phyloP scores from a whole-genome alignment of 169 alveolate species.

The Eimeria sp. region DNA sequence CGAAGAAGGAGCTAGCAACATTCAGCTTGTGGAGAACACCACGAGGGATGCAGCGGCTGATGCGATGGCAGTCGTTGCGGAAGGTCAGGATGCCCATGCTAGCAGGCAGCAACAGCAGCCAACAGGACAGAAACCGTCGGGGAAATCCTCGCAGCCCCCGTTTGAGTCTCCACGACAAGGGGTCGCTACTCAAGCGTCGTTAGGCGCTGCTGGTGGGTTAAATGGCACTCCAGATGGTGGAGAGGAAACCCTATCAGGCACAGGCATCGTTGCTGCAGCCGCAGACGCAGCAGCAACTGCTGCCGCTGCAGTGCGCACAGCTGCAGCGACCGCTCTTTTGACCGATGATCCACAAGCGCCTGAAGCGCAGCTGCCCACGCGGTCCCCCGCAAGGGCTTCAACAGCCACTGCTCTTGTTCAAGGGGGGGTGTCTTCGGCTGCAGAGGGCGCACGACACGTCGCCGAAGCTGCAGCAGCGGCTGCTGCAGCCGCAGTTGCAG shows the following conservation, averaged over 20 bases:
- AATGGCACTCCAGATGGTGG: neutral
- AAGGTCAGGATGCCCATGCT: constrained; percentile 22
- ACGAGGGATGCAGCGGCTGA: neutral
- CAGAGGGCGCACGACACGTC: constrained; percentile 44
- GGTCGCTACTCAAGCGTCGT: neutral
- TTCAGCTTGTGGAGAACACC: neutral
- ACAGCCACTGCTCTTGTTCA: constrained; percentile 29
- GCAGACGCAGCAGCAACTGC: constrained; percentile 74
- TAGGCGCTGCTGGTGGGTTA: neutral
- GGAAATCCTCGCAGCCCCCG: neutral
- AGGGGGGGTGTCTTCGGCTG: constrained; percentile 29
- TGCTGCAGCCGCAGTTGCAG: constrained; percentile 64
- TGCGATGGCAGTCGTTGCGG: neutral
- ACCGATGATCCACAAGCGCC: neutral
- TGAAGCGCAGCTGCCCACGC: neutral
- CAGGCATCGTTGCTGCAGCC: constrained; percentile 51
- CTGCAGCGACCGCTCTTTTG: constrained; percentile 45
- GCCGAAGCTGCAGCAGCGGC: constrained; percentile 45
- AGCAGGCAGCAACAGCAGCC: constrained; percentile 15
- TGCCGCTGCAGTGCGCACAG: constrained; percentile 75
- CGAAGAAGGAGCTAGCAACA: neutral
- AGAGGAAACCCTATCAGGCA: neutral
- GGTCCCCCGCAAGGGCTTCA: neutral
- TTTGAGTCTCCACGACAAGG: neutral
- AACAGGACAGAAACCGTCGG: neutral